phyloP scores from a whole-genome alignment of 768 basidiomycete genomes.

The Xerocomus potaroensis region DNA sequence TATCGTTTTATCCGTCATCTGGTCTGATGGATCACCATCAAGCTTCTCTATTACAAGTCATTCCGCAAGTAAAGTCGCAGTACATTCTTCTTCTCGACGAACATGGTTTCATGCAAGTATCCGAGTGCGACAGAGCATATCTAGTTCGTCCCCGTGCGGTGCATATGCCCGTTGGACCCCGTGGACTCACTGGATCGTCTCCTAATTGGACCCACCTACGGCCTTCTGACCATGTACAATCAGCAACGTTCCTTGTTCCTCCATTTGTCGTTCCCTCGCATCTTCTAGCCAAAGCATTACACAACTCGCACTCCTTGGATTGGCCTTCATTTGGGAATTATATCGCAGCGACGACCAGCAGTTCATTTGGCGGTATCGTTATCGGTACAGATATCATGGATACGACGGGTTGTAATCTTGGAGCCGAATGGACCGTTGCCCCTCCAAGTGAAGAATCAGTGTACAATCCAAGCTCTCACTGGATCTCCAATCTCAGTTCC shows the following conservation, averaged over 20 bases:
- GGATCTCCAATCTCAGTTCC: not conserved
- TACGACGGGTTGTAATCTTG: not conserved
- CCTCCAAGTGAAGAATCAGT: not conserved
- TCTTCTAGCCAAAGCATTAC: constrained; percentile 21
- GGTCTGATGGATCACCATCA: constrained; percentile 15
- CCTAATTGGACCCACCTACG: constrained; percentile 30
- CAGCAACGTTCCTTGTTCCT: constrained; percentile 53
- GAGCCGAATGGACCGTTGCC: not conserved
- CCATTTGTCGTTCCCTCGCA: constrained; percentile 49
- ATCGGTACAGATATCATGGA: constrained; percentile 12
- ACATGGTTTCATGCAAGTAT: constrained; percentile 36
- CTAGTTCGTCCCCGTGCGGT: constrained; percentile 42
- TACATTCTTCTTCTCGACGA: constrained; percentile 54
- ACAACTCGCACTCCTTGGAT: constrained; percentile 16
- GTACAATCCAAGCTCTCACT: not conserved
- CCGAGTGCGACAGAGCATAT: constrained; percentile 29
- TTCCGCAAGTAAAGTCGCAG: constrained; percentile 39
- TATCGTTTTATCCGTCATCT: constrained; percentile 37
- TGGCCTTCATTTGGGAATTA: constrained; percentile 21
- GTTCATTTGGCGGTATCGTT: constrained; percentile 39
- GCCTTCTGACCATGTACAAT: constrained; percentile 29
- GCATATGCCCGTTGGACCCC: constrained; percentile 40
- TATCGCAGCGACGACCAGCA: constrained; percentile 29
- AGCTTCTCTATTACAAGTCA: constrained; percentile 35
- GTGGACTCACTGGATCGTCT: constrained; percentile 27